These are phyloP conservation scores for Bacterosira constricta DNA, from an alignment of 108 stramenopile genomes.

Conservation along the genomic window DNA sequence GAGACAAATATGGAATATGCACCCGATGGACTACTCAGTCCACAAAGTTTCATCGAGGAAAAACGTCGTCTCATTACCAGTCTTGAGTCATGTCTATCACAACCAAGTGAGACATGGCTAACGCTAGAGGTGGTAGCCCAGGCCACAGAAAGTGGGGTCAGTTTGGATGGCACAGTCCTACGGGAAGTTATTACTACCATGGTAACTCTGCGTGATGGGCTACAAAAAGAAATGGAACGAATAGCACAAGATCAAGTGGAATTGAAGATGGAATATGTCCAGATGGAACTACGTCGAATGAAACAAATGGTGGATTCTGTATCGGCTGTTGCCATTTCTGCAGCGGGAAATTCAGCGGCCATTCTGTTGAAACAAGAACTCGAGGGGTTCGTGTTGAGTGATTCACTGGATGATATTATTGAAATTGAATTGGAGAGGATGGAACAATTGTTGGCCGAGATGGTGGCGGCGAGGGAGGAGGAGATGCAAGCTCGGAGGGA, in stretches of 20 bases:
- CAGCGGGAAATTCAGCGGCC: slow-evolving; percentile 40
- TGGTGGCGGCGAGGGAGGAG: slow-evolving; percentile 37
- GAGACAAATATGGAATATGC: slow-evolving; percentile 54
- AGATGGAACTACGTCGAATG: slow-evolving; percentile 36
- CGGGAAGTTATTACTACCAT: slow-evolving; percentile 59
- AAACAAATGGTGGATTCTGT: slow-evolving; percentile 43
- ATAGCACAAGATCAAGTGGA: slow-evolving; percentile 25
- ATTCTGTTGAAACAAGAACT: slow-evolving; percentile 35
- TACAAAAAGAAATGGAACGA: slow-evolving; percentile 44
- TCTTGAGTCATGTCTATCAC: slow-evolving; percentile 54
- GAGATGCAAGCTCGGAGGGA: slow-evolving; percentile 15
- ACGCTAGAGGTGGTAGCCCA: slow-evolving; percentile 40
- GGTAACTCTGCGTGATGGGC: slow-evolving; percentile 56
- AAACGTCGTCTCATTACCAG: slow-evolving; percentile 45
- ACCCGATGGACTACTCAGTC: slow-evolving; percentile 44
- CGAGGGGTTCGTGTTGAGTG: slow-evolving; percentile 52
- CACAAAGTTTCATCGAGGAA: slow-evolving; percentile 42
- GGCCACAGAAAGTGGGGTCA: slow-evolving; percentile 35
- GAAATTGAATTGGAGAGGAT: slow-evolving; percentile 36
- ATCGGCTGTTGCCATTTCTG: slow-evolving; percentile 22
- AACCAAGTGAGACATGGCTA: slow-evolving; percentile 66
- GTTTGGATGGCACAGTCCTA: slow-evolving; percentile 37
- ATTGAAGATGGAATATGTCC: slow-evolving; percentile 42
- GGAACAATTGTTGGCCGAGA: slow-evolving; percentile 42
- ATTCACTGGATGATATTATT: slow-evolving; percentile 49